Evolutionary conservation across 805 yeast genomes (phyloP).

Genomic region (Yamadazyma akitaensis): DNA sequence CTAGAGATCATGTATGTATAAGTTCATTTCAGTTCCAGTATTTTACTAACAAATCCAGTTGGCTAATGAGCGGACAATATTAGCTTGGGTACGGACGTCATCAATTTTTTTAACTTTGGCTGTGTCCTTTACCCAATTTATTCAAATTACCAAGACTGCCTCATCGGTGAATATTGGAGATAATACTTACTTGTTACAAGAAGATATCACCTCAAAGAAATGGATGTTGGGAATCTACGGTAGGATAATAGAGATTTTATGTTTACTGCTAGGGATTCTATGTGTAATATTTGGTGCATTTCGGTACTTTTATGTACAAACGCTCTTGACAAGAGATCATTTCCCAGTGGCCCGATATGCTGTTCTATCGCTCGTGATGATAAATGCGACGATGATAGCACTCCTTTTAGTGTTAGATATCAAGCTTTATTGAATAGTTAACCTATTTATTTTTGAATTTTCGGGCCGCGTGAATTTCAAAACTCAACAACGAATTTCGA

Average conservation of each 20-base stretch:
- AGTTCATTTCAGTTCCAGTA: background rate
- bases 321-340: slow-evolving; percentile 16
- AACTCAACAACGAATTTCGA: background rate
- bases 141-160: slow-evolving; percentile 17
- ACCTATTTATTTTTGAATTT: background rate
- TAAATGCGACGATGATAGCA: slow-evolving; percentile 18
- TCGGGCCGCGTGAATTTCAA: slow-evolving; percentile 1
- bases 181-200: background rate
- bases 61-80: slow-evolving; percentile 33
- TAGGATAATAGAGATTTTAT: slow-evolving; percentile 17
- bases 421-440: slow-evolving; percentile 7
- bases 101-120: slow-evolving; percentile 22
- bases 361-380: slow-evolving; percentile 16
- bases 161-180: slow-evolving; percentile 6
- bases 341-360: slow-evolving; percentile 25
- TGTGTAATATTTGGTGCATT: slow-evolving; percentile 20
- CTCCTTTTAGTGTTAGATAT: slow-evolving; percentile 20
- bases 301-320: slow-evolving; percentile 27
- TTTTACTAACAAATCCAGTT: slow-evolving; percentile 19
- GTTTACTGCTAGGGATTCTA: slow-evolving; percentile 17
- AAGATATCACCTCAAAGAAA: background rate
- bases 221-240: slow-evolving; percentile 12
- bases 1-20: slow-evolving; percentile 36
- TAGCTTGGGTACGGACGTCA: slow-evolving; percentile 29
- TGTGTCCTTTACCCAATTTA: slow-evolving; percentile 22